Conservation (phyloP, 345 rosid species). For the Eucalyptus microcorys region DNA sequence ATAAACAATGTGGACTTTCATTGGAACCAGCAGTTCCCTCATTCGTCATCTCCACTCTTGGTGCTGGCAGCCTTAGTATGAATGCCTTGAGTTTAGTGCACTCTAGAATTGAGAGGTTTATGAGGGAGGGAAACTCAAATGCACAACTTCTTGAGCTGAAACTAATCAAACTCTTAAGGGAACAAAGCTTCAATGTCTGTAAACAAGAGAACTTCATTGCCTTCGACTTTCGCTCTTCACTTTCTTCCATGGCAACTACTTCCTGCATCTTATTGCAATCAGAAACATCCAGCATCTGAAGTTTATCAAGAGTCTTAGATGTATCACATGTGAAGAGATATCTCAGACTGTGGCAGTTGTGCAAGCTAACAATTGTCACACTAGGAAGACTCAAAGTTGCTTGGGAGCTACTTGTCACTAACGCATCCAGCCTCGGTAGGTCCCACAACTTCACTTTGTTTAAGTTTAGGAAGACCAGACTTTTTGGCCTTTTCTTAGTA, state of each 20-base stretch:
- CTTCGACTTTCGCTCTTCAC: background rate
- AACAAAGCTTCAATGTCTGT: background rate
- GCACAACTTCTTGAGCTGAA: background rate
- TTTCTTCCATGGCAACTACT: background rate
- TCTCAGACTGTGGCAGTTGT: background rate
- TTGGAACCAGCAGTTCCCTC: accelerated
- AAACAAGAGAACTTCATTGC: background rate
- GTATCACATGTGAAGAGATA: background rate
- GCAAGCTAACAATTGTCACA: background rate
- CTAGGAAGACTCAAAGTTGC: background rate
- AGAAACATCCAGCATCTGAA: background rate
- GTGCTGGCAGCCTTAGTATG: background rate
- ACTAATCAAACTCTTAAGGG: background rate
- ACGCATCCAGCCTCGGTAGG: background rate
- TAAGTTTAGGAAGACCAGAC: background rate
- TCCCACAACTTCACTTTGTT: background rate
- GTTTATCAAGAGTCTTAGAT: background rate
- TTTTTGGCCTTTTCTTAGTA: background rate
- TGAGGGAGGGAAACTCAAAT: background rate
- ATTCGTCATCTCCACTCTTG: background rate
- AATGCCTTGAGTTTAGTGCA: background rate
- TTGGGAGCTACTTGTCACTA: background rate
- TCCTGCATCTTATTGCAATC: background rate
- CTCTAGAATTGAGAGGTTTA: background rate
- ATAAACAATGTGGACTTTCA: background rate